Base-by-base conservation (phyloP, 2,329 filamentous ascomycete species). In the Fusarium illudens region DNA sequence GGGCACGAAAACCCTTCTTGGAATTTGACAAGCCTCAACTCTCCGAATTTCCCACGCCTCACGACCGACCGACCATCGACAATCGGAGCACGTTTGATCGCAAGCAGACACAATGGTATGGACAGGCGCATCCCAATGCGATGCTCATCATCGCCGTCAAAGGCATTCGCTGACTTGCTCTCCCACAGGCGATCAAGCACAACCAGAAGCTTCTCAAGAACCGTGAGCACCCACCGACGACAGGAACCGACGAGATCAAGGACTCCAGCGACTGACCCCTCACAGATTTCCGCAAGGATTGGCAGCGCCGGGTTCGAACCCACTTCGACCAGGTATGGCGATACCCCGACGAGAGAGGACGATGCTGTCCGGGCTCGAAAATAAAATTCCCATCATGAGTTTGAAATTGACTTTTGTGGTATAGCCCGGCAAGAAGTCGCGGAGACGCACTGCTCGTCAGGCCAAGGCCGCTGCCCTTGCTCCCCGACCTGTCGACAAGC, bases 211-310 rank as follows among this genome's bases (percentile, higher is more conserved):
- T 97, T 84, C 91, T 92, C 83, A 92, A 95, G 90, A 97, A 96
- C 90, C 94, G 91, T 93, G 86, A 87, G 91, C 79, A 77, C 68
- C 69, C 73, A 70, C 59, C 65, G 64, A 67, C 70, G 64, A 73
- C 50, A 50, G 71, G 56, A 17, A 29, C 42, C 74, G 73, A 76
- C 74, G 67, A 73, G 70, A 61, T 64, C 62, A 62, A 65, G 73
- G 60, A 64, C 44, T 50, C 44, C 58, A 68, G 76, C 76, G 76
- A 81, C 84, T 84, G 77, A 83, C 77, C 67, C 64, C 71, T 67
- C 53, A 75, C 80, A 96, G 92, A 97, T 84, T 97, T 97, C 93
- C 94, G 93, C 87, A 97, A 97, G 93, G 94, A 99, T 89, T 99
- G 96, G 96, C 94, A 98, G 86, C 93, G 94, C 87, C 93, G 94